Evolutionary conservation across 1,284 basidiomycete species (phyloP), one percentile per base, ranked within the genome.

Genomic region (Ceratobasidium theobromae): DNA sequence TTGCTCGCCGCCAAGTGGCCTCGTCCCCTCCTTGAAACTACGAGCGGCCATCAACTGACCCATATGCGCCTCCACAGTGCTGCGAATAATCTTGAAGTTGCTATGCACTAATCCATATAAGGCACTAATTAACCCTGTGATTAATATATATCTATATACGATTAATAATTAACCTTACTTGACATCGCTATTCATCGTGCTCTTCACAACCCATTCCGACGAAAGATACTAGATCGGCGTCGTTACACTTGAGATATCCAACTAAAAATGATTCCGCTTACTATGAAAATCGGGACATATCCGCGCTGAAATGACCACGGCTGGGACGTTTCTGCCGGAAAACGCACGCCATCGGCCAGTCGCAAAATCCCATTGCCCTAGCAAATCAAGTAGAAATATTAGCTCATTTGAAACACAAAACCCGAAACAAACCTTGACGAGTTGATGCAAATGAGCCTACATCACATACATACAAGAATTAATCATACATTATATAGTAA

Each of bases 91-190:
- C 4, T 79, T 76, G 43, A 85, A 77, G 69, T 86, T 84, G 35
- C 81, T 76, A 33, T 87, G 72, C 6, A 89, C 70, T 3, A 79
- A 72, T 5, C 76, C 77, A 69, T 85, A 88, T 1, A 89, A 75
- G 1, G 78, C 77, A 67, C 86, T 87, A 54, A 18, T 9, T 12
- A n/a, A n/a, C n/a, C n/a, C 16, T 4, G 16, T 16, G 12, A 8
- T 65, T 12, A 53, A 33, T 30, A 25, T 28, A 0, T 27, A 21
- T 23, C n/a, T 9, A 45, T 4, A 35, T 16, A 18, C 12, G 30
- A 6, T 33, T n/a, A 16, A 27, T 23, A 28, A 1, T 8, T 12
- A 21, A 43, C 4, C 38, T 33, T 53, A 65, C 62, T 53, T 45
- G 51, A 65, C 49, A 43, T 65, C 51, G 30, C 51, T 52, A 30